phyloP scores from a whole-genome alignment of 208 protist species.

The Angomonas desouzai region DNA sequence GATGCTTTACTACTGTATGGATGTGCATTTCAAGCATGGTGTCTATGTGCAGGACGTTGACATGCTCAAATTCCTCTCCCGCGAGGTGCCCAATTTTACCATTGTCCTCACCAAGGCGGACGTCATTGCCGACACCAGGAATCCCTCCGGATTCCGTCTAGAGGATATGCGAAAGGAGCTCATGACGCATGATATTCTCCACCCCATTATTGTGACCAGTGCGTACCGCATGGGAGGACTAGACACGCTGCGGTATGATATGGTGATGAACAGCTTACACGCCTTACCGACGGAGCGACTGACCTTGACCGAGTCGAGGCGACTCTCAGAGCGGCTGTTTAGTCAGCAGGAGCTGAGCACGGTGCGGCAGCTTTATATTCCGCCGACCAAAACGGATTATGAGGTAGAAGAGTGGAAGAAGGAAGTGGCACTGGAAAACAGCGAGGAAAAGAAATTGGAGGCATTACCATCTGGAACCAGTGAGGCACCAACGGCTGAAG shows the following conservation, averaged over 20 bases:
- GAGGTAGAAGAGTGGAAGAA: conserved; percentile 48
- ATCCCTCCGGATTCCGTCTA: conserved; percentile 32
- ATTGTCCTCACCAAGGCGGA: conserved; percentile 88
- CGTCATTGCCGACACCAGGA: conserved; percentile 44
- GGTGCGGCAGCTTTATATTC: conserved; percentile 57
- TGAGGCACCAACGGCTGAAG: too few species aligned
- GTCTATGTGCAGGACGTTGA: conserved; percentile 86
- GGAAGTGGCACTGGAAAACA: conserved; percentile 35
- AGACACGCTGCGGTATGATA: conserved; percentile 86
- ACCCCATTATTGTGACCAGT: conserved; percentile 83
- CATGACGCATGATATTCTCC: conserved; percentile 71
- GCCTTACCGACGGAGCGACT: conserved; percentile 75
- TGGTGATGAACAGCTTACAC: conserved; percentile 87
- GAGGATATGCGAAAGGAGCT: conserved; percentile 80
- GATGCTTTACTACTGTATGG: conserved; percentile 91
- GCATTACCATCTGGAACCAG: too few species aligned
- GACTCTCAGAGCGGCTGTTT: conserved; percentile 71
- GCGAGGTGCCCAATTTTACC: conserved; percentile 86
- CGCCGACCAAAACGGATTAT: conserved; percentile 65
- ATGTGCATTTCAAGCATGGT: conserved; percentile 83
- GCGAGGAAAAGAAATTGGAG: too few species aligned
- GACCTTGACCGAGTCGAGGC: conserved; percentile 69
- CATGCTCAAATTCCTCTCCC: conserved; percentile 73
- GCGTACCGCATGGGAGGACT: conserved; percentile 83
- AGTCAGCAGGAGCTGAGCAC: conserved; percentile 72